A percentile compares a stretch with the other conserved stretches of the same genome.
phyloP scores from a whole-genome alignment of 129 eudicot species.

The Saussurea involucrata region DNA sequence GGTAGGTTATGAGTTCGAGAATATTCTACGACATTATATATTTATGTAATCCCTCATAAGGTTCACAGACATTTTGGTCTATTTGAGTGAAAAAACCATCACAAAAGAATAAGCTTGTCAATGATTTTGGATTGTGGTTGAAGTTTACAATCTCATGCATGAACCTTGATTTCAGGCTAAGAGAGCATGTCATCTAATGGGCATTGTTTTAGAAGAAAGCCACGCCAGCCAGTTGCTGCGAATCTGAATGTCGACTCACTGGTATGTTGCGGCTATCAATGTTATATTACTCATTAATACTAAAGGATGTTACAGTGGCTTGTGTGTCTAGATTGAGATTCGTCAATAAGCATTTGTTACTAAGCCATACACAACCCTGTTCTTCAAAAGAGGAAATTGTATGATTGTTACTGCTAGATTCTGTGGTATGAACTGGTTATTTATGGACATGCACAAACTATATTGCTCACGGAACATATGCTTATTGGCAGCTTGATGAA shows the following conservation, averaged over 20 bases:
- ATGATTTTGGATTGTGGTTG: slow-evolving; percentile 7
- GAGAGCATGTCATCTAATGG: slow-evolving; percentile 59
- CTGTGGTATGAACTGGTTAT: neutral
- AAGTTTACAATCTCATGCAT: neutral
- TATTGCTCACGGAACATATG: neutral
- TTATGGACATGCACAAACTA: slow-evolving; percentile 11
- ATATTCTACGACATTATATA: neutral
- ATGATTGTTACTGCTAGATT: slow-evolving; percentile 4
- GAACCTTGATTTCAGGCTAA: slow-evolving; percentile 38
- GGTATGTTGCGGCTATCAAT: slow-evolving; percentile 33
- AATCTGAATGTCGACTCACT: slow-evolving; percentile 69
- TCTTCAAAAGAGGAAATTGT: neutral
- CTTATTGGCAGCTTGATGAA: slow-evolving; percentile 74
- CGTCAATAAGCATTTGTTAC: neutral
- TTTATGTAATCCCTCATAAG: neutral
- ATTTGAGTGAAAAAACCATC: neutral
- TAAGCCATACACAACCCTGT: neutral
- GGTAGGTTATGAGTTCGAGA: slow-evolving; percentile 11
- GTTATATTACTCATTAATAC: neutral
- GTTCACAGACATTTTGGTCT: neutral
- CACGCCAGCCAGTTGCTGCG: slow-evolving; percentile 63
- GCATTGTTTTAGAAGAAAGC: slow-evolving; percentile 74
- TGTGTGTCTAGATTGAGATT: slow-evolving; percentile 8
- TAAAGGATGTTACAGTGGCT: slow-evolving; percentile 5
- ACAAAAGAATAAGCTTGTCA: slow-evolving; percentile 7